Percentiles rank a stretch among this genome's conserved stretches.
Conservation (phyloP, 2,329 filamentous ascomycete species). For the Tolypocladium pustulatum region DNA sequence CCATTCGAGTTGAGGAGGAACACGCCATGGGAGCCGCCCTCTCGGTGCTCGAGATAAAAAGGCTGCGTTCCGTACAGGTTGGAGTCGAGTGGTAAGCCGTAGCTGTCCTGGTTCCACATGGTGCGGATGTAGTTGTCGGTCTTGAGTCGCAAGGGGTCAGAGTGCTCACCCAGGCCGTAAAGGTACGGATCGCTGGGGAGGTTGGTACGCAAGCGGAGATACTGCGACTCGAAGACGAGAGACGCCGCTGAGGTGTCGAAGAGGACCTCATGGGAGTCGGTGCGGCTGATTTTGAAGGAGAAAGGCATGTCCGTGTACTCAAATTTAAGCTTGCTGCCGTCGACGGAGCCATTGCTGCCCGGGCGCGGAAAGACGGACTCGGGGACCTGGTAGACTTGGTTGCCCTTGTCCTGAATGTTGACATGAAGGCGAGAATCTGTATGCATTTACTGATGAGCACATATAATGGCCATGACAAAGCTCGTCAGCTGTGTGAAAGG, state of each 20-base stretch:
- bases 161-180: constrained; percentile 73
- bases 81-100: constrained; percentile 45
- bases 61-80: constrained; percentile 73
- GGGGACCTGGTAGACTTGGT: constrained; percentile 65
- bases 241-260: constrained; percentile 60
- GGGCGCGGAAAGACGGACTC: constrained; percentile 54
- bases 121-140: constrained; percentile 54
- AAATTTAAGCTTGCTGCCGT: constrained; percentile 35
- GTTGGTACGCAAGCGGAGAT: constrained; percentile 59
- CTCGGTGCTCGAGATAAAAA: constrained; percentile 56
- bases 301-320: constrained; percentile 42
- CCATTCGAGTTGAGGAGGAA: constrained; percentile 69
- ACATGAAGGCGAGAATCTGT: constrained; percentile 60
- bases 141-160: constrained; percentile 57
- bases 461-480: background rate
- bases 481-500: constrained; percentile 19
- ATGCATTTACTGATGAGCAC: background rate
- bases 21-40: constrained; percentile 53
- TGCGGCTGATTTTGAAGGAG: constrained; percentile 49
- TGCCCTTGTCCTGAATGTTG: constrained; percentile 59
- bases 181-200: constrained; percentile 59
- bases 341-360: constrained; percentile 9
- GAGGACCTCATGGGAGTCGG: constrained; percentile 35
- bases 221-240: constrained; percentile 70
- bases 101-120: constrained; percentile 61